Evolutionary conservation across 2,329 filamentous ascomycete species (phyloP), one percentile per base, ranked within the genome.

Genomic region (Scedosporium boydii): DNA sequence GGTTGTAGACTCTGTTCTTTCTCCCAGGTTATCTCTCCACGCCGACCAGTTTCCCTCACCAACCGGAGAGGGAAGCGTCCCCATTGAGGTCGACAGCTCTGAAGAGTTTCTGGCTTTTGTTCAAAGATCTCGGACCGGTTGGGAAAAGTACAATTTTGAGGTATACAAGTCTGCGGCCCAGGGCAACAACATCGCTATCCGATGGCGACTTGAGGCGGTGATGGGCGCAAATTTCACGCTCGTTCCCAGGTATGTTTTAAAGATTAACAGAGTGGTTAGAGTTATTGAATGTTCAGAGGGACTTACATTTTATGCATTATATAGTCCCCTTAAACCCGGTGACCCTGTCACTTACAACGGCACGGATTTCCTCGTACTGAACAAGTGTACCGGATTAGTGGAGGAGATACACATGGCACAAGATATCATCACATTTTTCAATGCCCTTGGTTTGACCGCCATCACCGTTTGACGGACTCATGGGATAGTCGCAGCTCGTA

Each of bases 71-170:
- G 27, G 27, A 29, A 29, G 27, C 6, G 27, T 29, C 27, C 27
- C 6, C 27, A 29, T 29, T 29, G 27, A 29, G 27, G 27, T 29
- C 27, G n/a, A 6, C n/a, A 18, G 14, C n/a, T 14, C 42, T 4
- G 42, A 46, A 18, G 42, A 46, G n/a, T 46, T 46, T 18, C 6
- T 14, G 14, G 42, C 42, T 46, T 46, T 46, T 18, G n/a, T 46
- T 18, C 42, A 46, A 18, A 14, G 42, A 46, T 14, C 42, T 46
- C 42, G 42, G 42, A 27, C 38, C 9, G 64, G 62, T 6, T 65
- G 64, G 60, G 60, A 65, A 14, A 16, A 60, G n/a, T 62, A 59
- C 38, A 18, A 42, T 16, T 65, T 65, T 44, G 48, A 63, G 21
- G 57, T 51, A 2, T 38, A 61, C 29, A 60, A 61, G n/a, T 63